phyloP scores from a whole-genome alignment of 495 filamentous ascomycete species.

The Elasticomyces elasticus region DNA sequence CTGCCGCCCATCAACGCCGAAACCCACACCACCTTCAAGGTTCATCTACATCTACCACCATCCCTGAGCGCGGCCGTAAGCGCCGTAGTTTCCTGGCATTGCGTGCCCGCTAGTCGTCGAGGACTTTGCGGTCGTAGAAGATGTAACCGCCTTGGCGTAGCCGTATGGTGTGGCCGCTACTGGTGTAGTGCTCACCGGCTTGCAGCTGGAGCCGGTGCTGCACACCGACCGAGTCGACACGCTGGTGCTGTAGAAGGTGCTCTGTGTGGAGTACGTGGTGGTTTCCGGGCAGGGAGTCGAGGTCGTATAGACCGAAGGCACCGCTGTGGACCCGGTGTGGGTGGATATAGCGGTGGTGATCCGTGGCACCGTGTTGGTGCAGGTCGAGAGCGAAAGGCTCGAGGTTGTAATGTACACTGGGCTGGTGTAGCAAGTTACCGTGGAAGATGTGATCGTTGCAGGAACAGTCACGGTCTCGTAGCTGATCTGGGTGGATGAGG shows the following conservation, averaged over 20 bases:
- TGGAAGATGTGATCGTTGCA: neutral
- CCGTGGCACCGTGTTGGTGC: neutral
- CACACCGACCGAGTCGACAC: neutral
- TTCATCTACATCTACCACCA: neutral
- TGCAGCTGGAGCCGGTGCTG: neutral
- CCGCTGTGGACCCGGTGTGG: neutral
- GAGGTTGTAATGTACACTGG: constrained; percentile 1
- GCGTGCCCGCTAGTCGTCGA: neutral
- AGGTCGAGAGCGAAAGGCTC: neutral
- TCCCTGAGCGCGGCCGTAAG: neutral
- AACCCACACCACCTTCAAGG: neutral
- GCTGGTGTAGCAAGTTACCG: neutral
- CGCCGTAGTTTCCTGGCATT: neutral
- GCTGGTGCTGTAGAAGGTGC: neutral
- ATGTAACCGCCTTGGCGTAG: neutral
- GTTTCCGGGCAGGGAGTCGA: neutral
- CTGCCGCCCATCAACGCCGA: neutral
- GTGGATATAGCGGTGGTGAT: neutral
- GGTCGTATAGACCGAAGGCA: neutral
- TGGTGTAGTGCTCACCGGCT: neutral
- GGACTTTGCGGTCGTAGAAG: neutral
- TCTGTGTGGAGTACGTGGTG: neutral
- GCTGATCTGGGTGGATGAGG: neutral
- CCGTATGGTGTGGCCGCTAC: neutral
- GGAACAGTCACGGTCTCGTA: constrained; percentile 1